phyloP scores from a whole-genome alignment of 305 asterid genomes.

The Caryopteris hybrid region DNA sequence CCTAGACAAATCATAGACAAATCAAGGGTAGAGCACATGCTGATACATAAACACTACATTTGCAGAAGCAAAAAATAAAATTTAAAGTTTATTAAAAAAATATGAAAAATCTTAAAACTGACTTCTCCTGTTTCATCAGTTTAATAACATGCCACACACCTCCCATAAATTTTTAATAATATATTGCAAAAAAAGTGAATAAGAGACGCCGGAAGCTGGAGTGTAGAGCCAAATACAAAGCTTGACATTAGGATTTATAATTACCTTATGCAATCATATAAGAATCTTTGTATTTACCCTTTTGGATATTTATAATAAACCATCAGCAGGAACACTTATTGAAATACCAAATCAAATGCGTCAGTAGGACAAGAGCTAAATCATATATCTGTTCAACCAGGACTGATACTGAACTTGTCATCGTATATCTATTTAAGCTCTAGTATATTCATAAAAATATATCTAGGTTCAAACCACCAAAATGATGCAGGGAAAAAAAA shows the following conservation, averaged over 20 bases:
- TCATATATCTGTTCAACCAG: neutral
- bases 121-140: no score
- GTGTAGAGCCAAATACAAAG: neutral
- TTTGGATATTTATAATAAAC: neutral
- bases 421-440: neutral
- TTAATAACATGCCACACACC: no score
- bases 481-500: neutral
- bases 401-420: neutral
- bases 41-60: neutral
- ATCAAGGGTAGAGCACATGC: neutral
- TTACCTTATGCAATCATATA: neutral
- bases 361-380: neutral
- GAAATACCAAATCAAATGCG: neutral
- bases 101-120: no score
- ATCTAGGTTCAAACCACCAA: neutral
- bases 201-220: neutral
- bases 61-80: neutral
- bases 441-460: neutral
- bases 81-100: no score
- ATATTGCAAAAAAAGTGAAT: no score
- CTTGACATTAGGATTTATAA: neutral
- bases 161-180: no score
- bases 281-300: neutral
- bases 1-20: slow-evolving; percentile 5
- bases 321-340: neutral